Percentiles rank a stretch among this genome's conserved stretches.
Conservation (phyloP, 148 eudicot genomes). For the Dianthus caryophyllus region DNA sequence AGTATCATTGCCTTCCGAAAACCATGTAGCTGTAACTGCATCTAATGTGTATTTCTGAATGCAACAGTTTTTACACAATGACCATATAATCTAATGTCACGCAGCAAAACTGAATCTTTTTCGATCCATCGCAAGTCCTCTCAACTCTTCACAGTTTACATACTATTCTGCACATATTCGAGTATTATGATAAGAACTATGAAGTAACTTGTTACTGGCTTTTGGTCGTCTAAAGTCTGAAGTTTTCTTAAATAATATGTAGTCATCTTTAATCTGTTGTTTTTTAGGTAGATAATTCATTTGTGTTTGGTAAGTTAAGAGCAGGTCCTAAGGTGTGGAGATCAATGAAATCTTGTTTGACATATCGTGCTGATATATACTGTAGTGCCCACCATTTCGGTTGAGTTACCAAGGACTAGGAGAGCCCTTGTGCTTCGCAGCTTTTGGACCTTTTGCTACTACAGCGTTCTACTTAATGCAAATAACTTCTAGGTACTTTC, state of each 20-base stretch:
- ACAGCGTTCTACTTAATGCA: constrained; percentile 77
- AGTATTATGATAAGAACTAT: no score
- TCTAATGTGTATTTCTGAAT: neutral
- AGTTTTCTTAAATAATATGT: no score
- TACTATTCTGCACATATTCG: no score
- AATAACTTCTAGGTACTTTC: constrained; percentile 45
- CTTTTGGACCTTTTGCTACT: constrained; percentile 93
- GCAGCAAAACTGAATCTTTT: no score
- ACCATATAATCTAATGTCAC: neutral
- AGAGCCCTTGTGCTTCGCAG: constrained; percentile 87
- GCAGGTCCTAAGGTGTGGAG: no score
- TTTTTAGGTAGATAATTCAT: no score
- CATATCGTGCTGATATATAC: neutral
- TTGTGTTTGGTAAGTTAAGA: no score
- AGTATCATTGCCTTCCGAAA: neutral
- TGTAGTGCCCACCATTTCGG: constrained; percentile 92
- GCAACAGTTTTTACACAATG: neutral
- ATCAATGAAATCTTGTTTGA: constrained; percentile 4
- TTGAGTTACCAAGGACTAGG: constrained; percentile 89
- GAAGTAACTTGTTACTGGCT: no score
- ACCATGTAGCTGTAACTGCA: neutral
- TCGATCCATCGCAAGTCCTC: no score
- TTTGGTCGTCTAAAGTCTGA: no score
- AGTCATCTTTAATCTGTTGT: no score
- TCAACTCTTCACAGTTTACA: no score